Conservation (phyloP, 2,329 filamentous ascomycete genomes). For the Raffaelea deltoideospora region DNA sequence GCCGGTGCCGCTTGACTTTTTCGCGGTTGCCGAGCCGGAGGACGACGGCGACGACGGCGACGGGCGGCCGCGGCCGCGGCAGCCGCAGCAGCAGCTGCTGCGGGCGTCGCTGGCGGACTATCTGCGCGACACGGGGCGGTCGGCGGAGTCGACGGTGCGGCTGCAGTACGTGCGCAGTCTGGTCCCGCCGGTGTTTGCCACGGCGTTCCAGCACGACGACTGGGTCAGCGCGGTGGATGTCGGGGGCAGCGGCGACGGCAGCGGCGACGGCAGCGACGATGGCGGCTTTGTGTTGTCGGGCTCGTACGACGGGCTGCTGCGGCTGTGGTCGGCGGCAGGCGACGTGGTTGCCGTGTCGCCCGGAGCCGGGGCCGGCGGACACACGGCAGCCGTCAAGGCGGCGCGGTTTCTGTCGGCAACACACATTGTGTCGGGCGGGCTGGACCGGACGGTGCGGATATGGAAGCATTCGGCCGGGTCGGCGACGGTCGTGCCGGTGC, state of each 20-base stretch:
- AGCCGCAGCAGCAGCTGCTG: no score
- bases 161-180: constrained; percentile 89
- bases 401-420: constrained; percentile 67
- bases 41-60: no score
- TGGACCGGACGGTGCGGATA: constrained; percentile 73
- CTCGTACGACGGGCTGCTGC: constrained; percentile 77
- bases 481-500: constrained; percentile 34
- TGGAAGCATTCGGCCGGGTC: constrained; percentile 73
- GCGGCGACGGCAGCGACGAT: constrained; percentile 39
- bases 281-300: constrained; percentile 65
- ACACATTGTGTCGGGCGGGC: constrained; percentile 66
- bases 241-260: constrained; percentile 42
- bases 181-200: constrained; percentile 75
- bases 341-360: constrained; percentile 66
- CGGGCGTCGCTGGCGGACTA: constrained; percentile 84
- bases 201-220: constrained; percentile 92
- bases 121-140: constrained; percentile 71
- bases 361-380: constrained; percentile 51
- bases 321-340: constrained; percentile 84
- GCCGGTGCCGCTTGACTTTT: constrained; percentile 78
- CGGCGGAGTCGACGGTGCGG: constrained; percentile 70
- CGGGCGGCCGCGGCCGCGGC: no score
- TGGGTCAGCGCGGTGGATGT: constrained; percentile 87
- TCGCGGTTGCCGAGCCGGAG: no score
- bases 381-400: constrained; percentile 64